Evolutionary conservation across 805 yeast genomes (phyloP), one percentile per base, ranked within the genome.

Genomic region (Candida patagonica): DNA sequence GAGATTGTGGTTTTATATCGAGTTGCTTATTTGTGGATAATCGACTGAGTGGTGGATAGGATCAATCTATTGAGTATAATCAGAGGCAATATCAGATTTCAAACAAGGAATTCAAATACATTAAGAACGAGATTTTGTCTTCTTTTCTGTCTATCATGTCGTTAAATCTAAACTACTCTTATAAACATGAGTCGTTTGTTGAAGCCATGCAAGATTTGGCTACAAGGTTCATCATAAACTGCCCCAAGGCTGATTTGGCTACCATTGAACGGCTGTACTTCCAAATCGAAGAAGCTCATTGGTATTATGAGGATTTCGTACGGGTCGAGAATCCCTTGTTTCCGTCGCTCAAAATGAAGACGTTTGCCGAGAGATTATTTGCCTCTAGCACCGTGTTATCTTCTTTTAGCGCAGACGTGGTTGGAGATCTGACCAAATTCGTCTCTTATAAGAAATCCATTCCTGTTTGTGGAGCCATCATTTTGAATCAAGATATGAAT

Each of bases 251-350:
- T 54, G 98, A 92, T 59, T 64, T 89, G 38, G 76, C 92, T 25
- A 73, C 88, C 12, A 71, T 78, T 22, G 89, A 67, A 56, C 70
- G 98, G 55, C 81, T 88, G 20, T 74, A 87, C 54, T 92, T 92
- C 64, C 95, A 88, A 57, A 79, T 92, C 30, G 99, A 92, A 66
- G 97, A 92, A 60, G 98, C 98, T 2, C 96, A 87, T 51, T 92
- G 98, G 98, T 92, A 83, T 56, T 92, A 88, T 61, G 73, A 81
- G 37, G 99, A 92, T 61, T 88, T 80, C 52, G 69, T 80, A 9
- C 71, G 88, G 26, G 73, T 71, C 26, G 62, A 79, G 51, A 81
- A 86, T 57, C 88, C 92, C 3, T 59, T 68, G 24, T 67, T 89
- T 43, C 97, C 96, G 1, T 56, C 73, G 2, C 63, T 88, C 67